phyloP scores from a whole-genome alignment of 768 basidiomycete genomes.

The Lentinula boryana region DNA sequence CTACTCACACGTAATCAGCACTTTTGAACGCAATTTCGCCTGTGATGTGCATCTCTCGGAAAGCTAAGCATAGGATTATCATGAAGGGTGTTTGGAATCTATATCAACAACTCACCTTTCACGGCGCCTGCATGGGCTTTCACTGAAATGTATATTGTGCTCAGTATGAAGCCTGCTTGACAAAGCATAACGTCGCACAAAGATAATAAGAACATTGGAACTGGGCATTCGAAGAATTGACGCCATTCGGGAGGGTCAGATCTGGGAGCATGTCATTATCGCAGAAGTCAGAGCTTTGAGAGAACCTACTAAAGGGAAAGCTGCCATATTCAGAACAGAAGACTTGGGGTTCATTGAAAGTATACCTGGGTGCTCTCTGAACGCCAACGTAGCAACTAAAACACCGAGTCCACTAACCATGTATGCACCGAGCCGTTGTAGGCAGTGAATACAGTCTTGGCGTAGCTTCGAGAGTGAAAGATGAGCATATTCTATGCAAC shows the following conservation, averaged over 20 bases:
- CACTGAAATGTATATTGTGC: slow-evolving; percentile 19
- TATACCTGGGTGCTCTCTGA: slow-evolving; percentile 28
- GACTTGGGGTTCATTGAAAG: slow-evolving; percentile 46
- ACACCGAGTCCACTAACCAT: slow-evolving; percentile 22
- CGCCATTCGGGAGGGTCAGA: slow-evolving; percentile 30
- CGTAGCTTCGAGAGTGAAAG: slow-evolving; percentile 28
- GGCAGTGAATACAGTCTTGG: slow-evolving; percentile 41
- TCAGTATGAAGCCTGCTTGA: not conserved
- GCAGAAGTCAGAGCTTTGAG: not conserved
- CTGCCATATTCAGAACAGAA: slow-evolving; percentile 30
- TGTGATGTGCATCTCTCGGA: slow-evolving; percentile 39
- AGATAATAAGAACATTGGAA: slow-evolving; percentile 38
- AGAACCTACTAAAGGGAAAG: slow-evolving; percentile 35
- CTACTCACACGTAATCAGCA: slow-evolving; percentile 42
- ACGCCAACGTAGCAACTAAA: not conserved
- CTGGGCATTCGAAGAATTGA: slow-evolving; percentile 37
- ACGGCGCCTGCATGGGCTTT: slow-evolving; percentile 46
- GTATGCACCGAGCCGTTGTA: slow-evolving; percentile 44
- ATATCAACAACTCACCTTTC: slow-evolving; percentile 25
- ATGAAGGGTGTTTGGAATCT: not conserved
- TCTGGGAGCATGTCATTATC: slow-evolving; percentile 18
- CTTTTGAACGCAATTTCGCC: slow-evolving; percentile 53
- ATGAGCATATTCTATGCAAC: not conserved
- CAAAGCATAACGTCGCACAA: slow-evolving; percentile 20
- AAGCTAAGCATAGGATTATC: slow-evolving; percentile 20